phyloP scores from a whole-genome alignment of 345 rosid genomes.

The Theobroma cacao region DNA sequence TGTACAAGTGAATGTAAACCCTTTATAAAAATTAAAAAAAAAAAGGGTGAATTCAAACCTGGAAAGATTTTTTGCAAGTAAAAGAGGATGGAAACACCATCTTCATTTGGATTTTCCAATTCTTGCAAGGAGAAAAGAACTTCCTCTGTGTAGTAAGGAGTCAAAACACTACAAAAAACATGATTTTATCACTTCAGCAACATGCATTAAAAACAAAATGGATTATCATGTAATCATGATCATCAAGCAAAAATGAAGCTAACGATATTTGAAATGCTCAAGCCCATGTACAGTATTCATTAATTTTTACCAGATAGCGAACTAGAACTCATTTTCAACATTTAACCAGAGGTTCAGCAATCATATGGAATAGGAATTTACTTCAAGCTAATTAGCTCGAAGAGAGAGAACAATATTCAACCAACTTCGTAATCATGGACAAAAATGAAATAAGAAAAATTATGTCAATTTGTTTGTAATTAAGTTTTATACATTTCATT shows the following conservation, averaged over 20 bases:
- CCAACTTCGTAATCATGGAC: background rate
- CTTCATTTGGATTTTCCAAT: conserved; percentile 83
- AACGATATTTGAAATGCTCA: background rate
- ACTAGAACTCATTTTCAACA: background rate
- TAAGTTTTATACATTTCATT: background rate
- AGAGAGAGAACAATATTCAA: background rate
- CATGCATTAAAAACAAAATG: background rate
- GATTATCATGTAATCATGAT: too few relatives aligned
- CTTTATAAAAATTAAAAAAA: too few relatives aligned
- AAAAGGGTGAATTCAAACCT: too few relatives aligned
- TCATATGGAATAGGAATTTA: background rate
- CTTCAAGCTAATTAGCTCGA: background rate
- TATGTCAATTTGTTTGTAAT: background rate
- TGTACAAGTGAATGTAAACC: conserved; percentile 16
- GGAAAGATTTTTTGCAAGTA: conserved; percentile 97
- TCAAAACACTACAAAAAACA: conserved; percentile 65
- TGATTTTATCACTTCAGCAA: conserved; percentile 7
- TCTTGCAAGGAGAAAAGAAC: conserved; percentile 80
- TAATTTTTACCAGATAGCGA: background rate
- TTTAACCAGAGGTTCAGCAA: background rate
- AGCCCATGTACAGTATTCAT: background rate
- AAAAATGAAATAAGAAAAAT: background rate
- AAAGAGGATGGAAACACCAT: conserved; percentile 93
- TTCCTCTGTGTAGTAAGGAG: conserved; percentile 92
- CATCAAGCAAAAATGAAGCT: background rate